Evolutionary conservation across 2,329 filamentous ascomycete species (phyloP).

Genomic region (Sporothrix curviconia): DNA sequence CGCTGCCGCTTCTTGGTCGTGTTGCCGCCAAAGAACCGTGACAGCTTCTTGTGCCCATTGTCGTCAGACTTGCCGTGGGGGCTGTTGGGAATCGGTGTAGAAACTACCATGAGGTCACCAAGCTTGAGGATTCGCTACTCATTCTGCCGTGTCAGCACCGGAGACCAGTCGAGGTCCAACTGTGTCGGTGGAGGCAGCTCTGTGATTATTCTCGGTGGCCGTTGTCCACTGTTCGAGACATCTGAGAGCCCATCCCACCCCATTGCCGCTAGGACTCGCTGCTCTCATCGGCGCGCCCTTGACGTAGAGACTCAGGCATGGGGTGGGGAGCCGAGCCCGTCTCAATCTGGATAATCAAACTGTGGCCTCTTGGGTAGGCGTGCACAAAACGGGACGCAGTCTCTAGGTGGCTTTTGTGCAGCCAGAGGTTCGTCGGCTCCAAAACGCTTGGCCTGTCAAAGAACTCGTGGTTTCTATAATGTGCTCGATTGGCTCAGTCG

Average conservation of each 20-base stretch:
- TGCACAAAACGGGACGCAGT: constrained; percentile 74
- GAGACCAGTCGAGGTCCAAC: constrained; percentile 97
- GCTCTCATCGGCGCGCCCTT: constrained; percentile 23
- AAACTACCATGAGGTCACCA: constrained; percentile 80
- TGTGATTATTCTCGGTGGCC: constrained; percentile 79
- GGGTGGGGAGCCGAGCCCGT: constrained; percentile 22
- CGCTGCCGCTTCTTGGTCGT: constrained; percentile 89
- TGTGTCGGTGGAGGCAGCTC: constrained; percentile 95
- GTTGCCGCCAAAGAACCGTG: constrained; percentile 86
- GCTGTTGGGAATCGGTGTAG: constrained; percentile 68
- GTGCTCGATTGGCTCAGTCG: constrained; percentile 86
- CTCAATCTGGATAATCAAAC: too few species aligned
- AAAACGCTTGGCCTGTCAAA: constrained; percentile 84
- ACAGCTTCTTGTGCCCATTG: constrained; percentile 78
- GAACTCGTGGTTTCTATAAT: constrained; percentile 95
- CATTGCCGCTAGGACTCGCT: background rate
- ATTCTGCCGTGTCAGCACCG: constrained; percentile 81
- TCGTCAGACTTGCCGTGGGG: constrained; percentile 60
- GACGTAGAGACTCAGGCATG: constrained; percentile 26
- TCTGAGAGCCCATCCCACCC: background rate
- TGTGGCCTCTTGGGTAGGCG: constrained; percentile 67
- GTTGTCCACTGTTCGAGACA: constrained; percentile 36
- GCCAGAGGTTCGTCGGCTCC: constrained; percentile 81
- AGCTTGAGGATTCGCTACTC: constrained; percentile 93
- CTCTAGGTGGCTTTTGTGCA: constrained; percentile 81